Conservation (phyloP, 495 filamentous ascomycete species). For the Aspergillus heteromorphus region DNA sequence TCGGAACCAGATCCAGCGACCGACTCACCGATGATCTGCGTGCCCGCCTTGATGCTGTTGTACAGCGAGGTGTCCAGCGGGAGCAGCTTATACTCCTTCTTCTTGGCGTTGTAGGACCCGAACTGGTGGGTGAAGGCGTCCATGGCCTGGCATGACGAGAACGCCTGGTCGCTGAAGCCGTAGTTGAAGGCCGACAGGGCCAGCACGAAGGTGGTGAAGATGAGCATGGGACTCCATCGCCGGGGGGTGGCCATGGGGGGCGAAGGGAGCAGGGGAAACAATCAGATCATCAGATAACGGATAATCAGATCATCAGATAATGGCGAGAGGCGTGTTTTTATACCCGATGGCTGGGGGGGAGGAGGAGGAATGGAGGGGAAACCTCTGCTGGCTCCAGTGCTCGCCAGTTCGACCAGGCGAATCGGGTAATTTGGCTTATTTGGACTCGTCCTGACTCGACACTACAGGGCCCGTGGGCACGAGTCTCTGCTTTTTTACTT, state of each 20-base stretch:
- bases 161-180: conserved; percentile 31
- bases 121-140: conserved; percentile 25
- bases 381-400: too few relatives aligned
- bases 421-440: too few relatives aligned
- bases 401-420: too few relatives aligned
- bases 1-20: neutral
- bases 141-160: conserved; percentile 31
- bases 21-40: neutral
- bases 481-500: too few relatives aligned
- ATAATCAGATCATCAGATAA: neutral
- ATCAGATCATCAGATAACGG: neutral
- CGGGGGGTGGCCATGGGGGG: neutral
- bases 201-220: neutral
- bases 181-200: conserved; percentile 29
- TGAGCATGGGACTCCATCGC: neutral
- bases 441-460: too few relatives aligned
- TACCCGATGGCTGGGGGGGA: too few relatives aligned
- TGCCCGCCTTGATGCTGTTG: conserved; percentile 31
- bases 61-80: conserved; percentile 26
- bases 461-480: too few relatives aligned
- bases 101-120: conserved; percentile 21
- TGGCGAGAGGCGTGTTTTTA: neutral
- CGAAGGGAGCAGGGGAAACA: neutral
- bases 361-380: too few relatives aligned
- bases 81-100: conserved; percentile 13